Base-by-base conservation (phyloP, 495 filamentous ascomycete species). In the Chaetomium fimeti region DNA sequence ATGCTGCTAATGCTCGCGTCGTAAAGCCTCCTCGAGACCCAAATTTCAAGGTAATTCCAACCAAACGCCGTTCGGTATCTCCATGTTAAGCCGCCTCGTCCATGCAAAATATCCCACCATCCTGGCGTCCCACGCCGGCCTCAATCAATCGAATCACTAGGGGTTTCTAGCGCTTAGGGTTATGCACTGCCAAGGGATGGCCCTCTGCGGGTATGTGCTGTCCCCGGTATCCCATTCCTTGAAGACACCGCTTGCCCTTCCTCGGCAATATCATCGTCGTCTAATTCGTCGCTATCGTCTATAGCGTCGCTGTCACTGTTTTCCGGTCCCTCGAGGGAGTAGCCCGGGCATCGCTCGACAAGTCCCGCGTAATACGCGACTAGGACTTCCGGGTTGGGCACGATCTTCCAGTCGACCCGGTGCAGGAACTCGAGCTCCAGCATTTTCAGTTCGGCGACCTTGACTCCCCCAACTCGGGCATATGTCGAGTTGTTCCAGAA, bases 401-500 rank as follows among this genome's bases (percentile, higher is more conserved):
- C 93, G 70, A 98, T 98, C 61, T 89, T 89, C 94, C 94, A 98
- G 63, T 97, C 90, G 29, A 98, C 89, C 66, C 90, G 81, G 73
- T 90, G 89, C 42, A 98, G 74, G 70, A 98, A 97, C 66, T 98
- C 94, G 52, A 98, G 78, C 70, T 98, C 94, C n/a, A 98, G 82
- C 66, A 97, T 78, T 28, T 93, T 93, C 68, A 98, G 77, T 72
- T 98, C 94, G 54, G 85, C 85, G 54, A 97, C 78, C 66, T 87
- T 92, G 22, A 98, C 91, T 55, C 94, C 94, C 0, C 94, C 94
- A 1, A 98, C 93, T 45, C 90, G 84, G 36, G 94, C 92, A 75
- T 98, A 98, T 6, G 91, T 93, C 54, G 89, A 88, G 76, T 98
- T 98, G 63, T 95, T 98, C 91, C 95, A 95, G 74, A 98, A 98